Percentiles rank a stretch among this genome's conserved stretches.
Conservation (phyloP, 1,284 basidiomycete species). For the Ceratobasidium sp. region DNA sequence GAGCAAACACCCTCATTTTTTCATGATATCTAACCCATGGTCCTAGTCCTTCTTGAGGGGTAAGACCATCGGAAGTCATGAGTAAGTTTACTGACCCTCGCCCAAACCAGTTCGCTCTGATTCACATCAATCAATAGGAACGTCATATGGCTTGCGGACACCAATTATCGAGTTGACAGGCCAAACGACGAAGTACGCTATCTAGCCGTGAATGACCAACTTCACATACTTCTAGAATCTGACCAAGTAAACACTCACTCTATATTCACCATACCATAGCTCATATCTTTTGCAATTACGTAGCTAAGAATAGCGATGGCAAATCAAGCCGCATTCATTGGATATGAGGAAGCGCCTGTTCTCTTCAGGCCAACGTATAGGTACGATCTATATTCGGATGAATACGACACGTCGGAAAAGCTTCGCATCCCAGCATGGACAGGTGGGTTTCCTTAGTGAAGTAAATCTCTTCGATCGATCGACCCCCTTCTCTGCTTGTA, state of each 20-base stretch:
- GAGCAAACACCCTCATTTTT: constrained; percentile 63
- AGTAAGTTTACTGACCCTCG: constrained; percentile 64
- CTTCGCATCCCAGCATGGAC: constrained; percentile 98
- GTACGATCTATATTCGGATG: constrained; percentile 84
- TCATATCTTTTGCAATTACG: constrained; percentile 3
- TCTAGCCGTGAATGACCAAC: constrained; percentile 70
- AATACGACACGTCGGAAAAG: constrained; percentile 97
- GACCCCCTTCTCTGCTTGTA: constrained; percentile 52
- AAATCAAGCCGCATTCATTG: constrained; percentile 75
- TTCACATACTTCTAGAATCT: constrained; percentile 76
- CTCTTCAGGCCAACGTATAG: constrained; percentile 91
- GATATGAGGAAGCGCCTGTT: constrained; percentile 89
- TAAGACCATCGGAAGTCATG: constrained; percentile 87
- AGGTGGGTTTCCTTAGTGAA: constrained; percentile 61
- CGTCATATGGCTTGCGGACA: constrained; percentile 93
- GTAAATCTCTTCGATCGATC: constrained; percentile 4
- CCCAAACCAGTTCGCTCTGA: neutral
- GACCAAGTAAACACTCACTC: constrained; percentile 75
- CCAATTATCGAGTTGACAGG: constrained; percentile 93
- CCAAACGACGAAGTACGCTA: constrained; percentile 82
- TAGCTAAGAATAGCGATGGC: constrained; percentile 80
- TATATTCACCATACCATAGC: neutral
- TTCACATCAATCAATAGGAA: constrained; percentile 63
- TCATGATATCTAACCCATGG: neutral
- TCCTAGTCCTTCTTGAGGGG: constrained; percentile 58